A percentile compares a stretch with the other conserved stretches of the same genome.
Evolutionary conservation across 2,329 filamentous ascomycete species (phyloP).

Genomic region (Claviceps sp.): DNA sequence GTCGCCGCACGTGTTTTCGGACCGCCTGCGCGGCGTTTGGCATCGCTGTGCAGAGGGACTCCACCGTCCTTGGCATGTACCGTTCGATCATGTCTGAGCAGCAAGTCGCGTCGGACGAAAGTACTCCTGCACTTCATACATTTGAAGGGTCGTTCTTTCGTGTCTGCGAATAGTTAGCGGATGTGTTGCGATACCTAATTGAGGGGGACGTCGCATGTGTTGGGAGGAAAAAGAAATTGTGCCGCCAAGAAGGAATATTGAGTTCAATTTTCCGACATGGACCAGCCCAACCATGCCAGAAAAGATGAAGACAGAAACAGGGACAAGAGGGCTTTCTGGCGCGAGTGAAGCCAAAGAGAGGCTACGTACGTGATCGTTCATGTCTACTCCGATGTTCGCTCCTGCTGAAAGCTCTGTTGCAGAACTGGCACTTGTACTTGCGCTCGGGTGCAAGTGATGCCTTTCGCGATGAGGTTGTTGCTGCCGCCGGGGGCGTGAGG

Average conservation of each 20-base stretch:
- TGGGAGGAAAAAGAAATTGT: neutral
- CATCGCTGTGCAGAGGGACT: constrained; percentile 83
- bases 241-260: neutral
- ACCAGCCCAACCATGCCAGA: neutral
- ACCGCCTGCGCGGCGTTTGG: constrained; percentile 65
- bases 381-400: constrained; percentile 95
- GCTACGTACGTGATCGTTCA: constrained; percentile 87
- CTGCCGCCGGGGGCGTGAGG: constrained; percentile 47
- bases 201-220: constrained; percentile 5
- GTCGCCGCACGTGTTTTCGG: constrained; percentile 52
- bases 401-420: constrained; percentile 90
- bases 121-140: constrained; percentile 97
- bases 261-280: neutral
- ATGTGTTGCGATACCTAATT: neutral
- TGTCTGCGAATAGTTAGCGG: constrained; percentile 46
- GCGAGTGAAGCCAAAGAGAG: neutral
- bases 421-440: constrained; percentile 99
- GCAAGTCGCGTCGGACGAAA: constrained; percentile 91
- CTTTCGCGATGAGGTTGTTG: constrained; percentile 64
- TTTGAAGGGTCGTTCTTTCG: constrained; percentile 97
- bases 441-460: constrained; percentile 71
- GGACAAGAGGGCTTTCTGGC: neutral
- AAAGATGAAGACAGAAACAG: neutral
- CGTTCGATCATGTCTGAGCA: constrained; percentile 93
- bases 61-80: constrained; percentile 98